phyloP scores from a whole-genome alignment of 176 grass and related monocot species.

The Oryza brachyantha region DNA sequence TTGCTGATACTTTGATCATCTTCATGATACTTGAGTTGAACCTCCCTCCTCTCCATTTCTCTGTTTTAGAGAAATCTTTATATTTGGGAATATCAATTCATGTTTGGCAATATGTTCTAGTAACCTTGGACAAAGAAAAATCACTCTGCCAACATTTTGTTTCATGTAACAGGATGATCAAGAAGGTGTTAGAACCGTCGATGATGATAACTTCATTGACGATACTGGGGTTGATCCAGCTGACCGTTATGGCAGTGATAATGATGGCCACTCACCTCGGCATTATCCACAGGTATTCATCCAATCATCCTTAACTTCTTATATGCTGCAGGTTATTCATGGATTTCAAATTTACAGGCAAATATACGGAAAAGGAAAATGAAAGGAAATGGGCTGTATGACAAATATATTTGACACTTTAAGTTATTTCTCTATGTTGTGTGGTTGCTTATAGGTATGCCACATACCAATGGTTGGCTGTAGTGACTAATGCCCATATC shows the following conservation, averaged over 20 bases:
- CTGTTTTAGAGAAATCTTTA: background rate
- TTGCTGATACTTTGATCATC: background rate
- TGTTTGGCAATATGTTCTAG: background rate
- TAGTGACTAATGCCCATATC: background rate
- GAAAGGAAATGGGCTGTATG: background rate
- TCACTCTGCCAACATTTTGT: background rate
- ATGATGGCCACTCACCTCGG: slow-evolving; percentile 59
- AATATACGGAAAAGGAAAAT: background rate
- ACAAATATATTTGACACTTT: background rate
- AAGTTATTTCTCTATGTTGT: background rate
- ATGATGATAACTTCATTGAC: slow-evolving; percentile 98
- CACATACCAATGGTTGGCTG: background rate
- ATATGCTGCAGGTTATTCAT: background rate
- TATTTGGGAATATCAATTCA: background rate
- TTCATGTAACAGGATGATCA: slow-evolving; percentile 80
- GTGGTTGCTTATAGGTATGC: background rate
- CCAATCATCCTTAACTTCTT: background rate
- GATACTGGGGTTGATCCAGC: slow-evolving; percentile 84
- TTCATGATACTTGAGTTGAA: background rate
- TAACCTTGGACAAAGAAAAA: background rate
- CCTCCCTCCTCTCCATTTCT: background rate
- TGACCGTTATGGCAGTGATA: slow-evolving; percentile 85
- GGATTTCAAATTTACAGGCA: background rate
- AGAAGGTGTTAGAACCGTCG: slow-evolving; percentile 79
- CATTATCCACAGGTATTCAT: slow-evolving; percentile 70